phyloP scores from a whole-genome alignment of 148 eudicot species.

The Nyssa sinensis region DNA sequence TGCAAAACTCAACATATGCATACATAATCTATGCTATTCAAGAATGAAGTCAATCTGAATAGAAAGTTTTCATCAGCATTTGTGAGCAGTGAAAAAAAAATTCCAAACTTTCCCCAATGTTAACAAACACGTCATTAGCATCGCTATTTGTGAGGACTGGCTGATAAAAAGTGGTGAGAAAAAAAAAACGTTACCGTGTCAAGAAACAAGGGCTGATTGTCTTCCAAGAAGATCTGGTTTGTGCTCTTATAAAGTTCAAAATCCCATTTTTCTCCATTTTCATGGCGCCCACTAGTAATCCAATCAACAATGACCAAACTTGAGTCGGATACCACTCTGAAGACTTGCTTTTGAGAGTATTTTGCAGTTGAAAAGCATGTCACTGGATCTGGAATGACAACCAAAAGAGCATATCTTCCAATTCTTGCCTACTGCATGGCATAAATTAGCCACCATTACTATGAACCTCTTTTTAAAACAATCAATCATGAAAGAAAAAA shows the following conservation, averaged over 20 bases:
- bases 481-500: too few species aligned
- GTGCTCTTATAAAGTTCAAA: constrained; percentile 74
- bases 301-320: constrained; percentile 90
- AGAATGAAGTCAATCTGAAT: neutral
- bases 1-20: neutral
- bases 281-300: constrained; percentile 99
- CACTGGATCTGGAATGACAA: constrained; percentile 92
- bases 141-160: neutral
- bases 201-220: constrained; percentile 72
- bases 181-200: constrained; percentile 61
- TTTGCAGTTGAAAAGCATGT: constrained; percentile 87
- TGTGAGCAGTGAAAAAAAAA: neutral
- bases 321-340: constrained; percentile 62
- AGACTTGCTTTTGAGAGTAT: constrained; percentile 81
- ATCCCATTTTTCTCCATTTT: constrained; percentile 95
- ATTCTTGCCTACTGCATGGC: constrained; percentile 81
- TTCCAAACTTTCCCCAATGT: too few species aligned
- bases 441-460: constrained; percentile 27
- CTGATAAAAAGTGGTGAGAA: neutral
- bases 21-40: too few species aligned
- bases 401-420: constrained; percentile 72
- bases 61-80: neutral
- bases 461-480: neutral
- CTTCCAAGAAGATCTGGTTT: constrained; percentile 71
- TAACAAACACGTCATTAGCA: too few species aligned